phyloP scores from a whole-genome alignment of 768 basidiomycete genomes.

The Nidula microcarpa region DNA sequence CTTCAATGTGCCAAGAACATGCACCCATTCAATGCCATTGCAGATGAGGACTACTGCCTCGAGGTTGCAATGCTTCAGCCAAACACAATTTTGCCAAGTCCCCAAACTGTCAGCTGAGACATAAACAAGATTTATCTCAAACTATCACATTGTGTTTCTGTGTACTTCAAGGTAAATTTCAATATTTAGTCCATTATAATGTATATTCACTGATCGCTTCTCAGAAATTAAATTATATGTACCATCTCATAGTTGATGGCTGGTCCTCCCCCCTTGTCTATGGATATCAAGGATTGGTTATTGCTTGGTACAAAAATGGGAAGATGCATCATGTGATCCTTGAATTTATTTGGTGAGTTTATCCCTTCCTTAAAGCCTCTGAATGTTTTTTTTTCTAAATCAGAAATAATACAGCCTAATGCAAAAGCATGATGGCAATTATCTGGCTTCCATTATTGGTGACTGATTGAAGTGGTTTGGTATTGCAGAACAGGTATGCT shows the following conservation, averaged over 20 bases:
- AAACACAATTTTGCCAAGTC: slow-evolving; percentile 16
- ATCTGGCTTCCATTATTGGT: slow-evolving; percentile 18
- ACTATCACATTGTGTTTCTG: slow-evolving; percentile 9
- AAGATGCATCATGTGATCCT: too few species aligned
- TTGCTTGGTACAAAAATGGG: too few species aligned
- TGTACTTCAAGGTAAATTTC: too few species aligned
- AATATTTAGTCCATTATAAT: too few species aligned
- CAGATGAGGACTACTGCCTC: slow-evolving; percentile 17
- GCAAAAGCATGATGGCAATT: slow-evolving; percentile 20
- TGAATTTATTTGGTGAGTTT: slow-evolving; percentile 26
- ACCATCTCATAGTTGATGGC: too few species aligned
- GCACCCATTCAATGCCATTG: slow-evolving; percentile 20
- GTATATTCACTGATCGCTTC: too few species aligned
- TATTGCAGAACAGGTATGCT: slow-evolving; percentile 18
- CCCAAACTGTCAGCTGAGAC: slow-evolving; percentile 19
- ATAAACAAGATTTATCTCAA: slow-evolving; percentile 12
- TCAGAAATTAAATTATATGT: too few species aligned
- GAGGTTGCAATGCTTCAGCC: slow-evolving; percentile 26
- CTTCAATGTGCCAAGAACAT: slow-evolving; percentile 14
- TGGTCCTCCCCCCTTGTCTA: too few species aligned
- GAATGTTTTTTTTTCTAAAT: slow-evolving; percentile 9
- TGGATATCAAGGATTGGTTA: too few species aligned
- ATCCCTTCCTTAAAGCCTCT: slow-evolving; percentile 9
- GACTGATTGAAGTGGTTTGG: slow-evolving; percentile 22
- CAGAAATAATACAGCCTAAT: slow-evolving; percentile 14